These are phyloP conservation scores for Scheffersomyces coipomensis DNA, from an alignment of 805 yeast genomes.

Conservation along the genomic window DNA sequence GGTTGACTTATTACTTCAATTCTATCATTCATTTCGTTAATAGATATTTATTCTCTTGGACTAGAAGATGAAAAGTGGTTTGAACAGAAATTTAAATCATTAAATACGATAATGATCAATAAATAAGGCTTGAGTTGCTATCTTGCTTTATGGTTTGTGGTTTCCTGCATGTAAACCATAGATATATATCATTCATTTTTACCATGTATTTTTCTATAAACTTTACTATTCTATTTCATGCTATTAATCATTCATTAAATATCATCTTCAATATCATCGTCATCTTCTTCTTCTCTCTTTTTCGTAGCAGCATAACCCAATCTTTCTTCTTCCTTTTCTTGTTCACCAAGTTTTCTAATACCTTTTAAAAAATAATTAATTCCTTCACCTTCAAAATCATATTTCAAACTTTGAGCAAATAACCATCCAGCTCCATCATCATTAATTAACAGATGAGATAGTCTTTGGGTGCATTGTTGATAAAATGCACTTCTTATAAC, in stretches of 20 bases:
- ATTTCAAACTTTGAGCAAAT: slow-evolving; percentile 48
- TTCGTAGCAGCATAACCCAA: too few relatives aligned
- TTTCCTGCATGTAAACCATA: too few relatives aligned
- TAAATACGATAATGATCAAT: too few relatives aligned
- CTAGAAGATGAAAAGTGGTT: too few relatives aligned
- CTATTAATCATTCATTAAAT: too few relatives aligned
- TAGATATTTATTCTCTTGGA: too few relatives aligned
- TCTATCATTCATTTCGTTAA: slow-evolving; percentile 6
- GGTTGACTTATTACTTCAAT: slow-evolving; percentile 25
- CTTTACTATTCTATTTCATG: too few relatives aligned
- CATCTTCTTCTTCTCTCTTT: background rate
- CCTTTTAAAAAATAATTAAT: slow-evolving; percentile 48
- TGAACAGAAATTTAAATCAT: too few relatives aligned
- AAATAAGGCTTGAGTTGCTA: too few relatives aligned
- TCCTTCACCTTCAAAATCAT: slow-evolving; percentile 55
- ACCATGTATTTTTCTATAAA: too few relatives aligned
- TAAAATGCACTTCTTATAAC: slow-evolving; percentile 51
- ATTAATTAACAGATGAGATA: slow-evolving; percentile 41
- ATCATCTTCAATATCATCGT: background rate
- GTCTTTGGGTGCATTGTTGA: slow-evolving; percentile 37
- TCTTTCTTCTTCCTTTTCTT: slow-evolving; percentile 5
- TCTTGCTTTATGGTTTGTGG: too few relatives aligned
- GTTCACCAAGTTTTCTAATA: slow-evolving; percentile 26
- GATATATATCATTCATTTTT: too few relatives aligned
- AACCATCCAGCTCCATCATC: slow-evolving; percentile 46